Base-by-base conservation (phyloP, 768 basidiomycete genomes). In the Lenzites betulinus region DNA sequence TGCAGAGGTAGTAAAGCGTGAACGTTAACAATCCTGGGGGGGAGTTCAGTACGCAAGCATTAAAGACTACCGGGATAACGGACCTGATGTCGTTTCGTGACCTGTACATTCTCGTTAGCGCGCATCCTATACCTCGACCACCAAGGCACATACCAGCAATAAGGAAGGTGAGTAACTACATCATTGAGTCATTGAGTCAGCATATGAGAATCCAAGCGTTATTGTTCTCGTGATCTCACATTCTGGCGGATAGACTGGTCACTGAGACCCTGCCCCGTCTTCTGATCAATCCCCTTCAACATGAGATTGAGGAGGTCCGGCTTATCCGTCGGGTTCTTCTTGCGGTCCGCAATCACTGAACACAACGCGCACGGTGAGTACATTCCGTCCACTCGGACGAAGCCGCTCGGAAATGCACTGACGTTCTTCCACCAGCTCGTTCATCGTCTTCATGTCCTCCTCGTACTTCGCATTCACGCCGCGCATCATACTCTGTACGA, bases 161-260 rank as follows among this genome's bases (percentile, higher is more conserved):
- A 16, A 83, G 69, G 75, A 83, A 83, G 1, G 81, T 83, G 18
- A 79, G 66, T 4, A 82, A 71, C 78, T 79, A 51, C 30, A 33
- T n/a, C n/a, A n/a, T n/a, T n/a, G n/a, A n/a, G 7, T 20, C 18
- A n/a, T 3, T 6, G 16, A 1, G 18, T 56, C 46, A 56, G 26
- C 11, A 4, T 22, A 30, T 20, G 12, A 33, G 36, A 59, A 6
- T 33, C 13, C 4, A 22, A 22, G 8, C 11, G 9, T 11, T 18
- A 23, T 25, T 20, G 12, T 4, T 23, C n/a, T 13, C 12, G 56
- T 20, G 4, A 25, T 25, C 75, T 13, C 54, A 78, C 76, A 67
- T 83, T 81, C 55, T 75, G 62, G 7, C 73, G 65, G 28, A 83
- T 33, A 33, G 30, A 33, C 30, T 78, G 72, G 44, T 78, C 77